phyloP scores from a whole-genome alignment of 768 basidiomycete genomes.

The Kwoniella dendrophila region DNA sequence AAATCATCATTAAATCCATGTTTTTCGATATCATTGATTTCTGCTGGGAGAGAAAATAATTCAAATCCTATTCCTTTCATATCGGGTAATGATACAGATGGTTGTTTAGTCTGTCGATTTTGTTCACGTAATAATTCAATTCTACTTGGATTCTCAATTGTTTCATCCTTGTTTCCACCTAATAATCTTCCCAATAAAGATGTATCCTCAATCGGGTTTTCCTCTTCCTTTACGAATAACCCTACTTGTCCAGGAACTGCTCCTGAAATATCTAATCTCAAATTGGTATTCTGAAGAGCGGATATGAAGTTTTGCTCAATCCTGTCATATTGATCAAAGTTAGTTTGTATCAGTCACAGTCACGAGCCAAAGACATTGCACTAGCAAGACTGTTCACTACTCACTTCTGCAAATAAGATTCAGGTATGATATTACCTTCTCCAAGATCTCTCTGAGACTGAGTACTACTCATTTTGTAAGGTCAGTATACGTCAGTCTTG shows the following conservation, averaged over 20 bases:
- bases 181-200: no score
- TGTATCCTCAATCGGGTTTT: no score
- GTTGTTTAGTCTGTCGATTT: no score
- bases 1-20: slow-evolving; percentile 9
- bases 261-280: neutral
- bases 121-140: neutral
- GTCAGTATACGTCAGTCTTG: neutral
- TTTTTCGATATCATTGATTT: neutral
- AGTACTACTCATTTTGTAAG: neutral
- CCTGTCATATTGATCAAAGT: neutral
- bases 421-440: slow-evolving; percentile 3
- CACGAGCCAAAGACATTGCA: neutral
- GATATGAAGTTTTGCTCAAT: neutral
- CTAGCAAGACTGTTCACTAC: neutral
- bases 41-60: slow-evolving; percentile 2
- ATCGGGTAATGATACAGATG: no score
- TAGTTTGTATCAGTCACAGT: neutral
- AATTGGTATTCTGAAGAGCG: neutral
- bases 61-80: slow-evolving; percentile 6
- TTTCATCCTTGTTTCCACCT: no score
- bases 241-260: slow-evolving; percentile 1
- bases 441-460: neutral
- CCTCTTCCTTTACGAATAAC: neutral
- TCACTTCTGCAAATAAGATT: neutral
- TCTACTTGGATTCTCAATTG: neutral